Percentiles rank a stretch among this genome's conserved stretches.
Evolutionary conservation across 371 early-diverging fungal species (phyloP).

Genomic region (Cokeromyces recurvatus): DNA sequence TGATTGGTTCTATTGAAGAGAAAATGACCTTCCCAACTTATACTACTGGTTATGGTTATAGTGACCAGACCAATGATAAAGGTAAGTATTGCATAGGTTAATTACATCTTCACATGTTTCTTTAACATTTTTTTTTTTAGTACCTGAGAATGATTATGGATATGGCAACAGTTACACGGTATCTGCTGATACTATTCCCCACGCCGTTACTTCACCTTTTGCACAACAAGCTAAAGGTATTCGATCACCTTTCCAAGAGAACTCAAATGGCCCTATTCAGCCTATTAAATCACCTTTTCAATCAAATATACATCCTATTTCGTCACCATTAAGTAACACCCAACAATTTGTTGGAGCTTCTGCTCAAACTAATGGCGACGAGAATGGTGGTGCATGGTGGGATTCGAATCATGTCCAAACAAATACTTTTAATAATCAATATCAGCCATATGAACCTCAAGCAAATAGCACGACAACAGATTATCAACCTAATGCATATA

Average conservation of each 20-base stretch:
- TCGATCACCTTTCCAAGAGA: conserved; percentile 28
- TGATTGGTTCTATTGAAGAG: conserved; percentile 8
- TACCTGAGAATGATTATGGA: conserved; percentile 13
- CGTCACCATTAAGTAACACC: conserved; percentile 1
- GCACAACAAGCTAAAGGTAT: conserved; percentile 7
- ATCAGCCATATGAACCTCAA: conserved; percentile 5
- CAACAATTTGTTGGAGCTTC: not conserved
- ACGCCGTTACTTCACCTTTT: conserved; percentile 3
- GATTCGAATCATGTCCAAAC: not conserved
- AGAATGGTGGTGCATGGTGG: conserved; percentile 7
- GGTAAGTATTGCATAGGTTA: too few species aligned
- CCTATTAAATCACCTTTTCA: conserved; percentile 20
- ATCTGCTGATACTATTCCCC: too few species aligned
- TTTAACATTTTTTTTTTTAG: not conserved
- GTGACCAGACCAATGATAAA: too few species aligned
- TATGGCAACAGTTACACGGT: conserved; percentile 22
- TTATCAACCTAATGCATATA: conserved; percentile 16
- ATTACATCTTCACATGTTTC: too few species aligned
- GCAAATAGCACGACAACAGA: conserved; percentile 9
- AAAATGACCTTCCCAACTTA: not conserved
- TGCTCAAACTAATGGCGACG: not conserved
- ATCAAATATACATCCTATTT: not conserved
- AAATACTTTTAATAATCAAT: not conserved
- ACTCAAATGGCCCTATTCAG: not conserved
- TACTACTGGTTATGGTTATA: too few species aligned